A percentile compares a stretch with the other conserved stretches of the same genome.
Conservation (phyloP, 225 moss, liverwort and hornwort species). For the Physcomitrium patens region DNA sequence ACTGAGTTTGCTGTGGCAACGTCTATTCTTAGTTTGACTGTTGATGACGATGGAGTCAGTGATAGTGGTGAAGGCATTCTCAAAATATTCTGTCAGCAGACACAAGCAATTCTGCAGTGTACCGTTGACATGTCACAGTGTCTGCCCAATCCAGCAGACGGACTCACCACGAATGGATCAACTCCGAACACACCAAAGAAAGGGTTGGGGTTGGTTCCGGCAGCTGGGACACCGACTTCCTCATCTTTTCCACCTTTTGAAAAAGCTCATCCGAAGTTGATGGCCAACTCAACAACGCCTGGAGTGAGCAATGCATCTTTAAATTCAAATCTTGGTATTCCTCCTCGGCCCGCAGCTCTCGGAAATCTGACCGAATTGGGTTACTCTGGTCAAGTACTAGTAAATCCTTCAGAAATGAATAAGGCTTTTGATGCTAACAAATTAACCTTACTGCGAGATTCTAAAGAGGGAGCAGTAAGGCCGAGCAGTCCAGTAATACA, state of each 20-base stretch:
- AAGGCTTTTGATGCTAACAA: constrained; percentile 42
- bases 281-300: constrained; percentile 33
- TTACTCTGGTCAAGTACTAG: constrained; percentile 39
- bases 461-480: constrained; percentile 51
- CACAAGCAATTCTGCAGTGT: constrained; percentile 84
- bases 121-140: constrained; percentile 77
- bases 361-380: constrained; percentile 47
- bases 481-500: constrained; percentile 38
- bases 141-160: constrained; percentile 46
- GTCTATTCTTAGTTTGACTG: constrained; percentile 85
- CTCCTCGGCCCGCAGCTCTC: constrained; percentile 45
- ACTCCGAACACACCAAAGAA: constrained; percentile 66
- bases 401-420: constrained; percentile 40
- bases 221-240: constrained; percentile 32
- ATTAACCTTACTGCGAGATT: constrained; percentile 43
- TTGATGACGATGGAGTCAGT: constrained; percentile 70
- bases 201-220: constrained; percentile 33
- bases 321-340: constrained; percentile 43
- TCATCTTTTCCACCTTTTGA: constrained; percentile 48
- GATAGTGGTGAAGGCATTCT: constrained; percentile 78
- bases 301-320: constrained; percentile 35
- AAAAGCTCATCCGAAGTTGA: constrained; percentile 40
- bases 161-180: constrained; percentile 43
- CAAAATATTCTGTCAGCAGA: constrained; percentile 88
- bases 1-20: constrained; percentile 81